phyloP scores from a whole-genome alignment of 345 rosid species.

The Moricandia moricandioides region DNA sequence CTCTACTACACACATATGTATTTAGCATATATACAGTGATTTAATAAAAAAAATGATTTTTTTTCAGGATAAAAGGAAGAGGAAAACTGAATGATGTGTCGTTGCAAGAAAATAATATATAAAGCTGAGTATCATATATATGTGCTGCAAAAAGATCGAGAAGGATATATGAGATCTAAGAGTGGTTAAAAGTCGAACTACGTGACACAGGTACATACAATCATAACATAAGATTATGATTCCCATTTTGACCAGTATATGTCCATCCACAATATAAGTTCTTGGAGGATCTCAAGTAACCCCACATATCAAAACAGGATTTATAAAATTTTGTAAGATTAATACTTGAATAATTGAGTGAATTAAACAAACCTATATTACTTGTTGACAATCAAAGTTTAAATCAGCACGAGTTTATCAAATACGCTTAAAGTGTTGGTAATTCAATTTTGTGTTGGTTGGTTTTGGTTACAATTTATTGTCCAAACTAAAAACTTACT shows the following conservation, averaged over 20 bases:
- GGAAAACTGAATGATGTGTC: slow-evolving; percentile 18
- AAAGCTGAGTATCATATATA: slow-evolving; percentile 4
- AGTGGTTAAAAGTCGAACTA: slow-evolving; percentile 51
- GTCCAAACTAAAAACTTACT: background rate
- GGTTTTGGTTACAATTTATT: background rate
- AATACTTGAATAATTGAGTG: background rate
- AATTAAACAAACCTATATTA: background rate
- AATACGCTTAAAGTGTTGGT: background rate
- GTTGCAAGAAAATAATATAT: slow-evolving; percentile 40
- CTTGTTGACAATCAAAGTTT: background rate
- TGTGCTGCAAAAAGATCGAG: slow-evolving; percentile 32
- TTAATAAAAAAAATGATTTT: background rate
- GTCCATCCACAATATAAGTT: slow-evolving; percentile 16
- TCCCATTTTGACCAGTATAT: slow-evolving; percentile 48
- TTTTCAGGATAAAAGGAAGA: background rate
- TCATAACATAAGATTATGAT: slow-evolving; percentile 53
- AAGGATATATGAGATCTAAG: slow-evolving; percentile 40
- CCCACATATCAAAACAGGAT: slow-evolving; percentile 19
- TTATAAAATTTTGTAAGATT: background rate
- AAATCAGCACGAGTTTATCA: slow-evolving; percentile 13
- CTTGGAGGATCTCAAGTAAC: slow-evolving; percentile 24
- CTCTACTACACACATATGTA: background rate
- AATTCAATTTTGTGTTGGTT: background rate
- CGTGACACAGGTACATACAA: slow-evolving; percentile 47
- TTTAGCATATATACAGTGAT: background rate